phyloP scores from a whole-genome alignment of 345 rosid species.

The Populus simonii region DNA sequence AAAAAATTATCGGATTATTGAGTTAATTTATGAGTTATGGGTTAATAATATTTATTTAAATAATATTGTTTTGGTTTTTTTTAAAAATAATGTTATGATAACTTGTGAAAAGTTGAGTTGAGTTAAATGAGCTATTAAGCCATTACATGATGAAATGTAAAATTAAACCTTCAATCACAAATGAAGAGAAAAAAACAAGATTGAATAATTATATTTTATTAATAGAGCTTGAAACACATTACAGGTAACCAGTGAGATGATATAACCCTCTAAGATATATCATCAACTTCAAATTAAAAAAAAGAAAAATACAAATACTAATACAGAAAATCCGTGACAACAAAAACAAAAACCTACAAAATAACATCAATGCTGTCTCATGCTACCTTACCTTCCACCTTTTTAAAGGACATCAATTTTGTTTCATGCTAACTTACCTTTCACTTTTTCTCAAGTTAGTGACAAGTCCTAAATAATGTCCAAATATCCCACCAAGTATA shows the following conservation, averaged over 20 bases:
- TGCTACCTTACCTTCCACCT: background rate
- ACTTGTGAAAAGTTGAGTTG: no score
- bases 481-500: background rate
- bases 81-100: no score
- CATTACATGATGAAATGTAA: background rate
- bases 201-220: background rate
- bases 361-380: background rate
- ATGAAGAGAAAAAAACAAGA: background rate
- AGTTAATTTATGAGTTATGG: no score
- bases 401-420: background rate
- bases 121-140: no score
- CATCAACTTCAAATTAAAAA: background rate
- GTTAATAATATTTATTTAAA: no score
- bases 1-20: no score
- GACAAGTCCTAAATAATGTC: background rate
- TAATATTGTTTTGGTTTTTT: no score
- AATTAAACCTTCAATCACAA: background rate
- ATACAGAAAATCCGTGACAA: conserved; percentile 1
- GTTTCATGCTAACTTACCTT: background rate
- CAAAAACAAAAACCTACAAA: background rate
- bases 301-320: background rate
- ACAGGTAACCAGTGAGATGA: background rate
- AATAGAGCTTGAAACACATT: background rate
- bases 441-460: background rate
- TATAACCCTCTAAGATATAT: background rate